These are phyloP conservation scores for Paramecium biaurelia DNA, from an alignment of 73 alveolate species.

Conservation along the genomic window DNA sequence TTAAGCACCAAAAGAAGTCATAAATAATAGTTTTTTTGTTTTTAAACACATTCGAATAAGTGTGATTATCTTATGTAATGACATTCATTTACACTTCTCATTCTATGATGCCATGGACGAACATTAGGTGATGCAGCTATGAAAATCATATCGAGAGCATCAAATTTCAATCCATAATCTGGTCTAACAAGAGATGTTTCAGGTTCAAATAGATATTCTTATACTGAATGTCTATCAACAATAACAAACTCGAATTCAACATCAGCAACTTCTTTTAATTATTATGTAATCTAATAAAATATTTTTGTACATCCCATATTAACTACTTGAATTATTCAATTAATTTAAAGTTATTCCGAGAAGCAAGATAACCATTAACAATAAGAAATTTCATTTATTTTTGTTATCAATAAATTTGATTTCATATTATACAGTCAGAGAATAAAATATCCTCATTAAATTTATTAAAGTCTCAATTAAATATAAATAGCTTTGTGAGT, in stretches of 20 bases:
- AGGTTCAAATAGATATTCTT: conserved; percentile 57
- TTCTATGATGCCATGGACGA: conserved; percentile 60
- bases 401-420: background rate
- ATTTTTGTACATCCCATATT: background rate
- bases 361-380: background rate
- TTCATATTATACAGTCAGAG: background rate
- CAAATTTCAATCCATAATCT: conserved; percentile 57
- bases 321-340: conserved; percentile 7
- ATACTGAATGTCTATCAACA: conserved; percentile 49
- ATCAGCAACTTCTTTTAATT: conserved; percentile 49
- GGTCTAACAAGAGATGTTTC: conserved; percentile 50
- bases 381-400: conserved; percentile 38
- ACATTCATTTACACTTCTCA: conserved; percentile 30
- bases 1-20: conserved; percentile 60
- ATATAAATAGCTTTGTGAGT: background rate
- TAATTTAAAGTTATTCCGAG: background rate
- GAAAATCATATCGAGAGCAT: conserved; percentile 56
- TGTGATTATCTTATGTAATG: background rate
- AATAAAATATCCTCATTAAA: no score
- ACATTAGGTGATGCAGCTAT: conserved; percentile 52
- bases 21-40: conserved; percentile 53
- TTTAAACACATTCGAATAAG: conserved; percentile 62
- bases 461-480: background rate
- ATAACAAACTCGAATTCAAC: conserved; percentile 43
- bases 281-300: conserved; percentile 2